Base-by-base conservation (phyloP, 169 alveolate species). In the Cryptosporidium xiaoi region DNA sequence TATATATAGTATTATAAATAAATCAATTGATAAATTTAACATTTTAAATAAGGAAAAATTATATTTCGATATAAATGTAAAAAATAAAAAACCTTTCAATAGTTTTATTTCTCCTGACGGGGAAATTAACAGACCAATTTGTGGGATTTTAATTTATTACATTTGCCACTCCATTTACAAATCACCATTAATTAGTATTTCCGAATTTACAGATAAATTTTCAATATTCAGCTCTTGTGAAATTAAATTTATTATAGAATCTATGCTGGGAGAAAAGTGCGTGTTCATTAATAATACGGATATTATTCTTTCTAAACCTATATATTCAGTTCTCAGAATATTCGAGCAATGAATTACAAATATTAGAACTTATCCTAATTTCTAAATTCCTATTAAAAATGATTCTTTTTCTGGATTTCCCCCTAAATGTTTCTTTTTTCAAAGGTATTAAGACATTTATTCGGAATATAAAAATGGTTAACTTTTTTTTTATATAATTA, bases 261-360 rank as follows among this genome's bases (percentile, higher is more conserved):
- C 87, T 60, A 29, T 77, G 87, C 33, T 60, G 58, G 87, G 60
- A n/a, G 87, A 77, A 40, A 48, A 34, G 44, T 77, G 87, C 44
- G 4, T 77, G 4, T 56, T 58, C 40, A 77, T 27, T 36, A 51
- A 77, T 62, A 44, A 31, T 12, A 34, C 87, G 24, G 36, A 69
- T 29, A 56, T 69, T 8, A 69, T 69, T 10, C 40, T 77, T 77
- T 60, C 87, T 29, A 77, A 60, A 64, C 69, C 77, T 40, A 62
- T 77, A 56, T 50, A 34, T 27, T 51, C 31, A 36, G 56, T 77
- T 60, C 55, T 77, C 48, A 62, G 40, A 44, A 51, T 77, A 16
- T 77, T 56, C 18, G 87, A 77, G 24, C 77, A 66, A 31, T 71
- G 56, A 29, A 12, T 40, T 40, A 40, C 27, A 20, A 20, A 55